These are phyloP conservation scores for Aciculoconidium aculeatum DNA, from an alignment of 805 yeast genomes.

Conservation along the genomic window DNA sequence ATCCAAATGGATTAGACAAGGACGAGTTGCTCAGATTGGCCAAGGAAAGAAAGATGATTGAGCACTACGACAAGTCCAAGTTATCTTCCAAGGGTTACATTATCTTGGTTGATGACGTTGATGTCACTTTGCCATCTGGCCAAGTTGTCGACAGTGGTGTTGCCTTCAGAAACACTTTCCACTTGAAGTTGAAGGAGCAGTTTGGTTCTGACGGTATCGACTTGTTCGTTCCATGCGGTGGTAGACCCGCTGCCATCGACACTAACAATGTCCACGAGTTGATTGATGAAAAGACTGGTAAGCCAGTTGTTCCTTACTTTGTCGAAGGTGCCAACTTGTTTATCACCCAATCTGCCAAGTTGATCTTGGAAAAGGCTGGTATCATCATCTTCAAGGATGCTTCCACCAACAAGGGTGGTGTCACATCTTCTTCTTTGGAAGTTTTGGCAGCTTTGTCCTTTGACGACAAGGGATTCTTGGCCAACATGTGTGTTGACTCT, in stretches of 20 bases:
- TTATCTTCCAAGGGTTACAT: conserved; percentile 73
- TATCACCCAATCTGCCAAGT: conserved; percentile 89
- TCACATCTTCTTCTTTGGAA: conserved; percentile 91
- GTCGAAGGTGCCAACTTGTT: conserved; percentile 98
- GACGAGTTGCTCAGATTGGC: conserved; percentile 77
- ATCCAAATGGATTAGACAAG: conserved; percentile 84
- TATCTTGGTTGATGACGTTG: conserved; percentile 80
- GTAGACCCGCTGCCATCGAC: conserved; percentile 95
- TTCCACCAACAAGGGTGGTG: conserved; percentile 97
- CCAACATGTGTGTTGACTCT: conserved; percentile 71
- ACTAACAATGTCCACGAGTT: conserved; percentile 70
- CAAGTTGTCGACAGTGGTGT: conserved; percentile 74
- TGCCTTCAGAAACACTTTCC: conserved; percentile 86
- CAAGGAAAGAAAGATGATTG: conserved; percentile 65
- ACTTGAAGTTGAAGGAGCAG: conserved; percentile 60
- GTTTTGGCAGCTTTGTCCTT: conserved; percentile 91
- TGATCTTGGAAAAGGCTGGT: conserved; percentile 81
- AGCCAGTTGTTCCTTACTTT: conserved; percentile 72
- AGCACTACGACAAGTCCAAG: conserved; percentile 58
- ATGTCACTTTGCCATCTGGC: conserved; percentile 74
- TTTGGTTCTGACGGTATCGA: conserved; percentile 59
- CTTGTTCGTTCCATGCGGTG: conserved; percentile 97
- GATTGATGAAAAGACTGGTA: conserved; percentile 71
- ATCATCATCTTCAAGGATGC: conserved; percentile 89
- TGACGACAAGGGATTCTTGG: conserved; percentile 75